Percentiles rank a stretch among this genome's conserved stretches.
These are phyloP conservation scores for Camellia granthamiana DNA, from an alignment of 148 eudicot species.

Conservation along the genomic window DNA sequence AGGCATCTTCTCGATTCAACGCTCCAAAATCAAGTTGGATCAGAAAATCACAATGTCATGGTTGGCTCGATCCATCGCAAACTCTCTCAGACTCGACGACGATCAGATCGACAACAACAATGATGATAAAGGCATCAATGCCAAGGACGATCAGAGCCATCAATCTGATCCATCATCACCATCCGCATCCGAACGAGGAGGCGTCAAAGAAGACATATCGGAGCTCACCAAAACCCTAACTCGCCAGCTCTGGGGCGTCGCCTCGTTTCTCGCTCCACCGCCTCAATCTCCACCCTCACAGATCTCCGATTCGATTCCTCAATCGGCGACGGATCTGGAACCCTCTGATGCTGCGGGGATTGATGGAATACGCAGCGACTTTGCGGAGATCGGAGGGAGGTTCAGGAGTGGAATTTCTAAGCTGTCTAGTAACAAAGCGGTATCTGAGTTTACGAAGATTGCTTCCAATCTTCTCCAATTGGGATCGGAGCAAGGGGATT, in stretches of 20 bases:
- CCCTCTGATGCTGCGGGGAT: slow-evolving; percentile 27
- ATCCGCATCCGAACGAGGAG: slow-evolving; percentile 37
- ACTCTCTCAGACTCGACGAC: slow-evolving; percentile 72
- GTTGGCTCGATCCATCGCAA: slow-evolving; percentile 69
- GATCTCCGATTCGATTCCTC: slow-evolving; percentile 22
- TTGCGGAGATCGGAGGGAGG: slow-evolving; percentile 85
- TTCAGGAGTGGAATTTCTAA: slow-evolving; percentile 69
- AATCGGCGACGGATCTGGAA: slow-evolving; percentile 23
- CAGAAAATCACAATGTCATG: slow-evolving; percentile 57
- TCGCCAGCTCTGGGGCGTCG: slow-evolving; percentile 84
- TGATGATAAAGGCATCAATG: background rate
- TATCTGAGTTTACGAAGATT: slow-evolving; percentile 66
- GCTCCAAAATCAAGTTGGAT: background rate
- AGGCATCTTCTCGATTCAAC: background rate
- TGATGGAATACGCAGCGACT: slow-evolving; percentile 54
- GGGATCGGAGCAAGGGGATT: slow-evolving; percentile 52
- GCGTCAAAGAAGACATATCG: slow-evolving; percentile 88
- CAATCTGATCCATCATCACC: slow-evolving; percentile 13
- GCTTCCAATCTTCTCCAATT: slow-evolving; percentile 66
- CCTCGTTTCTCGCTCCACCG: slow-evolving; percentile 87
- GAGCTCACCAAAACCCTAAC: slow-evolving; percentile 77
- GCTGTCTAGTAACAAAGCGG: slow-evolving; percentile 58
- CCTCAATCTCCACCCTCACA: slow-evolving; percentile 26
- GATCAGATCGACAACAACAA: slow-evolving; percentile 22
- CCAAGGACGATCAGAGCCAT: background rate